Base-by-base conservation (phyloP, 352 stramenopile species). In the Phytophthora sp. region DNA sequence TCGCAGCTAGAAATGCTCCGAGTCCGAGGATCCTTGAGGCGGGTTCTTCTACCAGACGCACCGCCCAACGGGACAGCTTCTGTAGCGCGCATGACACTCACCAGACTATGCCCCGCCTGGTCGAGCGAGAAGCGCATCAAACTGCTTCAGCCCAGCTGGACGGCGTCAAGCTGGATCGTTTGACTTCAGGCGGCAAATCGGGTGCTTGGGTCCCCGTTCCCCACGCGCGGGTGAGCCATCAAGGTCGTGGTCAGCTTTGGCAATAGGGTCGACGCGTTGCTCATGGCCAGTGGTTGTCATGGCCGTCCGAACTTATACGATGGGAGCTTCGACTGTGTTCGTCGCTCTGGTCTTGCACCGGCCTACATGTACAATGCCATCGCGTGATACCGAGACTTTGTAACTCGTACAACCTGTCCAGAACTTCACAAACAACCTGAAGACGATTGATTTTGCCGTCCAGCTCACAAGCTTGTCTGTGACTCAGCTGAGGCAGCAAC, bases 101-200 rank as follows among this genome's bases (percentile, higher is more conserved):
- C n/a, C n/a, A n/a, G n/a, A n/a, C n/a, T n/a, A n/a, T n/a, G n/a
- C n/a, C 20, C 39, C 31, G 20, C 8, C 11, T 10, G 42, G 20
- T 28, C n/a, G 9, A 13, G 3, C 4, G n/a, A 37, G 28, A 27
- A 4, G 44, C 26, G 27, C 13, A 39, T 35, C n/a, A 17, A 44
- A 15, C 15, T 17, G 15, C 17, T 20, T 17, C 39, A 5, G 12
- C 6, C 28, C 37, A 27, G 26, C 41, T 27, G 21, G 15, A 51
- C 15, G 26, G 26, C 21, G 31, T 34, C 46, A 53, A 31, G 38
- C 52, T 52, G 53, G 41, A 57, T 56, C 49, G 21, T 46, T 61
- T 54, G 30, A 46, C 45, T 42, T 31, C 15, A 18, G n/a, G 7
- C 4, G n/a, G 23, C 42, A 54, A 48, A 62, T 62, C 42, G 12